These are phyloP conservation scores for Crithidia brevicula DNA, from an alignment of 208 protist species.

Conservation along the genomic window DNA sequence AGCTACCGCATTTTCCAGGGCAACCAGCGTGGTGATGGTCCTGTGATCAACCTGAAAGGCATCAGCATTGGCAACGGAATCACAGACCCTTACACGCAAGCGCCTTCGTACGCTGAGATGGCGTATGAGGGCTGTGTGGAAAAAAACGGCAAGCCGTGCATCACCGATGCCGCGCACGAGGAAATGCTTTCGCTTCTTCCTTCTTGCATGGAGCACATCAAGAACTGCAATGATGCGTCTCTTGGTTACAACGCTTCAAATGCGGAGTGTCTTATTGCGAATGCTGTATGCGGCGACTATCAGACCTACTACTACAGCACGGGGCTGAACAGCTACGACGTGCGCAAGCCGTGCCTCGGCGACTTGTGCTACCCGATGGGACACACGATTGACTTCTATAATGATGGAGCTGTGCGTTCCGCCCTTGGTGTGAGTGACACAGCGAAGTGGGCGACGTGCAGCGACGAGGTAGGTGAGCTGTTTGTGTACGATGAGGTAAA, in stretches of 20 bases:
- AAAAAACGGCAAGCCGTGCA: slow-evolving; percentile 52
- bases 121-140: slow-evolving; percentile 66
- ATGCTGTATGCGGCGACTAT: background rate
- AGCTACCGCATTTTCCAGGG: slow-evolving; percentile 43
- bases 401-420: slow-evolving; percentile 43
- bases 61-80: slow-evolving; percentile 88
- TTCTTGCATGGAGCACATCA: background rate
- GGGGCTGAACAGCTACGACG: slow-evolving; percentile 81
- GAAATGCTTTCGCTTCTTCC: slow-evolving; percentile 34
- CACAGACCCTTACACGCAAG: slow-evolving; percentile 82
- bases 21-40: slow-evolving; percentile 38
- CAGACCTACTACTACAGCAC: background rate
- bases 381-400: slow-evolving; percentile 51
- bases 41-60: slow-evolving; percentile 60
- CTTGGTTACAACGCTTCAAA: background rate
- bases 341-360: slow-evolving; percentile 57
- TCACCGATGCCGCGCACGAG: slow-evolving; percentile 41
- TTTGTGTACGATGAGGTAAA: slow-evolving; percentile 71
- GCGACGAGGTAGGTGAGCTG: slow-evolving; percentile 44
- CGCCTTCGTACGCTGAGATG: slow-evolving; percentile 54
- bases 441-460: slow-evolving; percentile 68
- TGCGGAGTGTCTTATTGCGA: background rate
- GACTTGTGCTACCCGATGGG: slow-evolving; percentile 88
- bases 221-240: background rate
- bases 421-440: slow-evolving; percentile 55